Base-by-base conservation (phyloP, 495 filamentous ascomycete genomes). In the Xylaria castorea region DNA sequence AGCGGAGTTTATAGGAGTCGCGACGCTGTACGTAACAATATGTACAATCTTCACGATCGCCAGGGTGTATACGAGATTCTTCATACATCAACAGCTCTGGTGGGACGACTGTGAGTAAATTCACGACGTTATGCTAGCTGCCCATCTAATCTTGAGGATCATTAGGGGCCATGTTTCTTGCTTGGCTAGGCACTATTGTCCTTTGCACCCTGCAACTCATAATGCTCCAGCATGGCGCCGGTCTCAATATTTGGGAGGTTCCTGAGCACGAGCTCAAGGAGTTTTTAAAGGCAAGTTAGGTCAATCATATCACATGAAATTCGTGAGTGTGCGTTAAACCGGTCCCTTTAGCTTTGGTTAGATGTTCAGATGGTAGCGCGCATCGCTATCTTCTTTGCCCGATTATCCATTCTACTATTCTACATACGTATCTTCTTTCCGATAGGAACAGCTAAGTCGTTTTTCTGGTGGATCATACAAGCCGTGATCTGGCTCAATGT, bases 381-480 rank as follows among this genome's bases (percentile, higher is more conserved):
- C 81, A 85, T 72, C 81, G 27, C 72, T 63, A 74, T 83, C 6
- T 74, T 72, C 67, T 80, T 79, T 72, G 77, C 81, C 66, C 80
- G 82, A 53, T 51, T 80, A 32, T 79, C 80, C 32, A 80, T 84
- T 62, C 68, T 84, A 20, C 66, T 79, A 2, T 76, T 84, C 57
- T 84, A 84, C 75, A 81, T 84, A 36, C 77, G 80, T 61, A 73
- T 84, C 48, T 82, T 84, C 74, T 75, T 75, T 66, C 74, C 74
- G 6, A 61, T 74, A 40, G 72, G 72, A 34, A 42, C 72, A 25
- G 18, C 7, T 0, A 66, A 62, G 44, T 71, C 72, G 30, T 8
- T 66, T 3, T 63, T 74, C 30, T 74, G 72, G 72, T 74, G 72
- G 72, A 38, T 71, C 48, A 74, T 71, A 27, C 72, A 74, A 48